Conservation (phyloP, 805 yeast genomes). For the Hanseniaspora mollemarum region DNA sequence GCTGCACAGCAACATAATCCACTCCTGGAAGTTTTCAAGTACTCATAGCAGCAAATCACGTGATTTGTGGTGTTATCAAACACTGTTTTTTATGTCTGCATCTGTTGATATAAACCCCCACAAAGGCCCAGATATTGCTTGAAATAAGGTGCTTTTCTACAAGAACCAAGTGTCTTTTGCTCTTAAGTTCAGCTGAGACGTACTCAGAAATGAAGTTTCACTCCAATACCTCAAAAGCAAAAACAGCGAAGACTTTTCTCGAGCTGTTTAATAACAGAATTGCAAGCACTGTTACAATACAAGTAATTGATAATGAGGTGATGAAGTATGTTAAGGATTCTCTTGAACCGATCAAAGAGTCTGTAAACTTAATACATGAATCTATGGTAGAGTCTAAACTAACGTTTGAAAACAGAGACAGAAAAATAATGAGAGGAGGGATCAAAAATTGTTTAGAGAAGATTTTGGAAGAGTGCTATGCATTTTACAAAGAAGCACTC, state of each 20-base stretch:
- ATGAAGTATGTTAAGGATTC: background rate
- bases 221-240: background rate
- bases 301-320: background rate
- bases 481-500: background rate
- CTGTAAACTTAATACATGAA: background rate
- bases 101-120: too few species aligned
- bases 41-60: too few species aligned
- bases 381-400: background rate
- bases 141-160: too few species aligned
- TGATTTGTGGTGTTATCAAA: too few species aligned
- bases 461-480: background rate
- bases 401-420: background rate
- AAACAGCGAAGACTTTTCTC: background rate
- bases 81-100: too few species aligned
- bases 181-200: too few species aligned
- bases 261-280: background rate
- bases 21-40: too few species aligned
- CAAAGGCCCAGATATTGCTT: too few species aligned
- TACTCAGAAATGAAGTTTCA: background rate
- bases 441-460: constrained; percentile 3
- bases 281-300: too few species aligned
- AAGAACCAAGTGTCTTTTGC: too few species aligned
- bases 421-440: background rate
- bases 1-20: too few species aligned
- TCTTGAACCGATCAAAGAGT: background rate